A percentile compares a stretch with the other conserved stretches of the same genome.
Evolutionary conservation across 495 filamentous ascomycete genomes (phyloP).

Genomic region (Niebla homalea): DNA sequence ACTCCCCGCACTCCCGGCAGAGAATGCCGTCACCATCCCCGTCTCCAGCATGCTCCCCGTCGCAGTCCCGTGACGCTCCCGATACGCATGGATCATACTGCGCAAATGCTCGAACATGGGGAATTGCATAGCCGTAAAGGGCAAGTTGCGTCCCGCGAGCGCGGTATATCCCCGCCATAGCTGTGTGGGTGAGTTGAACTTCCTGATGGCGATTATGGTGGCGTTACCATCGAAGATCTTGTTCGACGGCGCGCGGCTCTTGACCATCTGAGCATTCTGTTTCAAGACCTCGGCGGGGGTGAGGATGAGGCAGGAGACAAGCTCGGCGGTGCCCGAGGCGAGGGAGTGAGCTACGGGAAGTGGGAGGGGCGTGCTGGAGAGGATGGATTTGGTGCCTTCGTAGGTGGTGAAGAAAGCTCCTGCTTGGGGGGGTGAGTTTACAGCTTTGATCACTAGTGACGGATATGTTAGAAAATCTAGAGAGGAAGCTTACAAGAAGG

Average conservation of each 20-base stretch:
- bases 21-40: slow-evolving; percentile 52
- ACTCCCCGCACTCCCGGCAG: slow-evolving; percentile 55
- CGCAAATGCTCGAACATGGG: slow-evolving; percentile 67
- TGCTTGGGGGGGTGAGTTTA: slow-evolving; percentile 31
- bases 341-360: slow-evolving; percentile 51
- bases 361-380: slow-evolving; percentile 38
- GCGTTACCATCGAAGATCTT: slow-evolving; percentile 23
- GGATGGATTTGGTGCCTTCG: slow-evolving; percentile 54
- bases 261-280: slow-evolving; percentile 74
- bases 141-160: slow-evolving; percentile 66
- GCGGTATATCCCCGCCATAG: slow-evolving; percentile 73
- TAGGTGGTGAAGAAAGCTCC: slow-evolving; percentile 87
- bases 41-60: slow-evolving; percentile 38
- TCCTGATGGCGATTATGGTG: slow-evolving; percentile 39
- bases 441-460: background rate
- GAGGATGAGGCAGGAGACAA: slow-evolving; percentile 71
- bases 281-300: slow-evolving; percentile 87
- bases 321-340: slow-evolving; percentile 62
- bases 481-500: slow-evolving; percentile 52
- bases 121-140: slow-evolving; percentile 79
- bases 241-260: slow-evolving; percentile 1
- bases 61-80: slow-evolving; percentile 15
- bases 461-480: background rate
- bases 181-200: slow-evolving; percentile 43
- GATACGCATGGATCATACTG: slow-evolving; percentile 25